Conservation (phyloP, 225 moss, liverwort and hornwort genomes). For the Neckera pumila region DNA sequence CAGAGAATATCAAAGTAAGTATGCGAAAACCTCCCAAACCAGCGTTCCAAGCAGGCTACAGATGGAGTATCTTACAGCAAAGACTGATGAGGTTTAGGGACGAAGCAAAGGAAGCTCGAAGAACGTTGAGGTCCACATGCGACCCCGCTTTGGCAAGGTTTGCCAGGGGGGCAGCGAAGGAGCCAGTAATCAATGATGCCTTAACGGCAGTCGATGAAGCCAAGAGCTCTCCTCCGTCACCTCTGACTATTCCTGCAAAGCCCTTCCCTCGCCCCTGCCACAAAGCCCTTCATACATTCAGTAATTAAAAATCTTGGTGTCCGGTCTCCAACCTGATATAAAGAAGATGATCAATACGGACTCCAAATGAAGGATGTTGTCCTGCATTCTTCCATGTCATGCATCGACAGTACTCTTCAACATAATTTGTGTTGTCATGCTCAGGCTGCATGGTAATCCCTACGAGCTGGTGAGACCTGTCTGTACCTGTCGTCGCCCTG, state of each 20-base stretch:
- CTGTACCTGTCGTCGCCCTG: conserved; percentile 17
- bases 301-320: not conserved
- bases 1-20: not conserved
- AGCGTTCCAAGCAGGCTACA: not conserved
- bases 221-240: not conserved
- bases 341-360: not conserved
- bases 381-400: not conserved
- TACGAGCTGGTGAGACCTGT: not conserved
- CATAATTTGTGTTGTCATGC: not conserved
- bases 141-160: conserved; percentile 31
- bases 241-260: not conserved
- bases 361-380: not conserved
- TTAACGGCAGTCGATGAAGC: conserved; percentile 4
- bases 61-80: conserved; percentile 59
- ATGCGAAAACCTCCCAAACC: not conserved
- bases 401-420: not conserved
- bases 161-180: conserved; percentile 29
- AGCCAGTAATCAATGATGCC: conserved; percentile 15
- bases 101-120: conserved; percentile 68
- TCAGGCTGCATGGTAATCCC: not conserved
- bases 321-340: not conserved
- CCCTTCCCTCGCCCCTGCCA: conserved; percentile 18
- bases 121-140: conserved; percentile 59
- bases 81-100: conserved; percentile 83
- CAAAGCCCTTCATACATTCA: not conserved